A percentile compares a stretch with the other conserved stretches of the same genome.
phyloP scores from a whole-genome alignment of 108 stramenopile genomes.

The Stephanodiscus triporus region DNA sequence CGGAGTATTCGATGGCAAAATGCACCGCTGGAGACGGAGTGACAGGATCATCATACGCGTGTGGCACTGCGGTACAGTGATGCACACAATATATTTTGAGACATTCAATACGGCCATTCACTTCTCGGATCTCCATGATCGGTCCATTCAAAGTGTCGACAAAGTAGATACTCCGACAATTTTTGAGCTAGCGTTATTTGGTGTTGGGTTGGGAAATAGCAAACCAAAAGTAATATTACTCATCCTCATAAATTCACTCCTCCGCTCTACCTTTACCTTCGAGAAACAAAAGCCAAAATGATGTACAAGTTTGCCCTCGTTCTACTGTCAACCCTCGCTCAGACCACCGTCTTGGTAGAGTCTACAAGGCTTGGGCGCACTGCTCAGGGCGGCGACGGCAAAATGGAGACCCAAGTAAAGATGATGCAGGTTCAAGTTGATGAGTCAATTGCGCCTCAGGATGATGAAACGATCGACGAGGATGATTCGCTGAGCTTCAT shows the following conservation, averaged over 20 bases:
- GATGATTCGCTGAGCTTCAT: conserved; percentile 1
- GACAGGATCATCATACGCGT: too few species aligned
- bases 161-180: too few species aligned
- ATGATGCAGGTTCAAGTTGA: conserved; percentile 3
- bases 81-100: too few species aligned
- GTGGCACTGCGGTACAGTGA: too few species aligned
- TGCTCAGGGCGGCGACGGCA: not conserved
- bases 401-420: not conserved
- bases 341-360: not conserved
- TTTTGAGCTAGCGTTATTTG: not conserved
- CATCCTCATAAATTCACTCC: too few species aligned
- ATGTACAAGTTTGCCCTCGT: not conserved
- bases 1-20: too few species aligned
- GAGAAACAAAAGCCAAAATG: conserved; percentile 4
- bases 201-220: too few species aligned
- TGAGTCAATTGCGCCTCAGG: not conserved
- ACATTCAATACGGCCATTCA: too few species aligned
- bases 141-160: not conserved
- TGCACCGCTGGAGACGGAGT: too few species aligned
- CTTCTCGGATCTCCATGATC: not conserved
- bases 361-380: not conserved
- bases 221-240: too few species aligned
- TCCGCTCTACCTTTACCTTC: too few species aligned
- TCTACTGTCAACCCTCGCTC: not conserved
- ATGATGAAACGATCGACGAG: conserved; percentile 6